phyloP scores from a whole-genome alignment of 352 stramenopile genomes.

The Globisporangium parvum region DNA sequence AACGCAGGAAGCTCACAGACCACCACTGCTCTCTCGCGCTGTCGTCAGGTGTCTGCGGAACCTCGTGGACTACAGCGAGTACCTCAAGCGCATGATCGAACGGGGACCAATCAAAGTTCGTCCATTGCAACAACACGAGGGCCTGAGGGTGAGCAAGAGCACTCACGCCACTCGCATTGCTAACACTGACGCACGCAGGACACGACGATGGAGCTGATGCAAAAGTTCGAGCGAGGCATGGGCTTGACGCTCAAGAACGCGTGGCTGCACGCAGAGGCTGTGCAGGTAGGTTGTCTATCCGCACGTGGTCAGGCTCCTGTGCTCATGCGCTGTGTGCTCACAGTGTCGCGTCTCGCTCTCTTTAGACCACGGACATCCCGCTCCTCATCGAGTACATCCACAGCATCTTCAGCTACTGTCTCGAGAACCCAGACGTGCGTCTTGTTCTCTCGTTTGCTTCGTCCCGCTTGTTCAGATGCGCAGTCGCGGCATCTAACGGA shows the following conservation, averaged over 20 bases:
- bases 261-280: slow-evolving; percentile 85
- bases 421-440: slow-evolving; percentile 60
- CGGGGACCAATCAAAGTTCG: slow-evolving; percentile 59
- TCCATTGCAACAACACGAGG: neutral
- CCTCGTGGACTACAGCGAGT: slow-evolving; percentile 78
- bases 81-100: slow-evolving; percentile 60
- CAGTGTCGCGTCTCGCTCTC: neutral
- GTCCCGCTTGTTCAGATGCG: too few relatives aligned
- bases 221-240: slow-evolving; percentile 88
- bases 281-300: slow-evolving; percentile 36
- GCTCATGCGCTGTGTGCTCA: neutral
- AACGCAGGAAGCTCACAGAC: neutral
- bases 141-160: neutral
- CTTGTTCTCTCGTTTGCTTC: neutral
- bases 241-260: slow-evolving; percentile 86
- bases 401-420: slow-evolving; percentile 74
- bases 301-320: neutral
- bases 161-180: neutral
- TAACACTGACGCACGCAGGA: slow-evolving; percentile 17
- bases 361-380: slow-evolving; percentile 85
- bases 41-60: slow-evolving; percentile 63
- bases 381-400: slow-evolving; percentile 86
- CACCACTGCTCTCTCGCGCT: neutral
- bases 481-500: too few relatives aligned
- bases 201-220: slow-evolving; percentile 59